These are phyloP conservation scores for Penicillium psychrofluorescens DNA, from an alignment of 495 filamentous ascomycete genomes.

Conservation along the genomic window DNA sequence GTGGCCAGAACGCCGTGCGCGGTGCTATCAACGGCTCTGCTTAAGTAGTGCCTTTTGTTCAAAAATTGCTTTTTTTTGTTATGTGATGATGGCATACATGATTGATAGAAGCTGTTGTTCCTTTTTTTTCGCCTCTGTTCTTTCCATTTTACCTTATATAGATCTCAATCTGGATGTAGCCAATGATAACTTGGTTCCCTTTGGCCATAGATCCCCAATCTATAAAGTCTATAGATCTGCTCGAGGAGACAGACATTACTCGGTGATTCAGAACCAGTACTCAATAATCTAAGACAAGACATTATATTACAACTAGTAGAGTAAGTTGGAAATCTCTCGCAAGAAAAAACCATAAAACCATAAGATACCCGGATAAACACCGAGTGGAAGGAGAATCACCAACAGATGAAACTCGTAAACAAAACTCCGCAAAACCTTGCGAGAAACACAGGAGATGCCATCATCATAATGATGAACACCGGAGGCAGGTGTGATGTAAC, in stretches of 20 bases:
- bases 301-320: conserved; percentile 25
- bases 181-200: conserved; percentile 12
- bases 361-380: conserved; percentile 1
- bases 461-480: not conserved
- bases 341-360: not conserved
- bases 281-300: not conserved
- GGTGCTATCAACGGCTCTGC: conserved; percentile 53
- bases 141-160: conserved; percentile 8
- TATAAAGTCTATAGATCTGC: too few relatives aligned
- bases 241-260: too few relatives aligned
- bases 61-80: conserved; percentile 20
- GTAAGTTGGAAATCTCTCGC: conserved; percentile 1
- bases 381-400: conserved; percentile 1
- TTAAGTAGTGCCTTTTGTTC: conserved; percentile 7
- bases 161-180: conserved; percentile 1
- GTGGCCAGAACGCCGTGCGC: conserved; percentile 76
- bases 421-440: conserved; percentile 2
- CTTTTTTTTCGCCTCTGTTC: conserved; percentile 3
- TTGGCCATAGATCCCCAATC: too few relatives aligned
- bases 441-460: not conserved
- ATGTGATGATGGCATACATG: conserved; percentile 26
- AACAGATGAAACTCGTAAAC: conserved; percentile 9
- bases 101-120: conserved; percentile 25
- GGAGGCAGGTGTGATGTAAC: conserved; percentile 2
- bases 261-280: too few relatives aligned